Base-by-base conservation (phyloP, 2,329 filamentous ascomycete species). In the Penicillium sclerotiorum region DNA sequence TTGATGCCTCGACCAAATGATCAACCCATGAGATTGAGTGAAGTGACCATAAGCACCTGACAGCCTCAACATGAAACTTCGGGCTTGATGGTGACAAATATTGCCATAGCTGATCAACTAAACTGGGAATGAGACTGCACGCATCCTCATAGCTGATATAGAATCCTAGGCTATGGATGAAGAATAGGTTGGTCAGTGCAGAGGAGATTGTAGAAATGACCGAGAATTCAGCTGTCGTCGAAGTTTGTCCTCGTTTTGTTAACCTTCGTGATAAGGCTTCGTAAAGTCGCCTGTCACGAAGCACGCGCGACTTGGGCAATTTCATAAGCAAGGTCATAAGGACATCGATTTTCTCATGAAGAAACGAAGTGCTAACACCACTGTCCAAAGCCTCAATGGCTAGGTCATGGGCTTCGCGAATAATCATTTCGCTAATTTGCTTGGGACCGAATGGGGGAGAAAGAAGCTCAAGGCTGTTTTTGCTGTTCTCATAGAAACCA, bases 21-120 rank as follows among this genome's bases (percentile, higher is more conserved):
- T 86, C 85, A 1, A 80, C 74, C 32, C 80, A 74, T 1, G 86
- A 82, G 11, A 95, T 80, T 1, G 85, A 81, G 20, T 97, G 91
- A 44, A 99, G 75, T 57, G 90, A 85, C 89, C 94, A 95, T 32
- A 99, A 75, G 59, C 85, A 87, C 49, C 89, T 85, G 8, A 95
- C 89, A 15, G 91, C 87, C 73, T 99, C 95, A 25, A 99, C 92
- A 64, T 97, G 94, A 59, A 93, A 95, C 65, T 96, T 96, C 0
- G 92, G 91, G 55, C 87, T 86, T 11, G 85, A 80, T n/a, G 89
- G 86, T 0, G 90, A 89, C 32, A 99, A 73, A 62, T 89, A 90
- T 5, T 76, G 70, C 94, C 94, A 99, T 0, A 93, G 80, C 48
- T 86, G 81, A 1, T 77, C 77, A 13, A 94, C 85, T 18, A 97